phyloP scores from a whole-genome alignment of 2,329 filamentous ascomycete species.

The Phyllosticta citrichinensis region DNA sequence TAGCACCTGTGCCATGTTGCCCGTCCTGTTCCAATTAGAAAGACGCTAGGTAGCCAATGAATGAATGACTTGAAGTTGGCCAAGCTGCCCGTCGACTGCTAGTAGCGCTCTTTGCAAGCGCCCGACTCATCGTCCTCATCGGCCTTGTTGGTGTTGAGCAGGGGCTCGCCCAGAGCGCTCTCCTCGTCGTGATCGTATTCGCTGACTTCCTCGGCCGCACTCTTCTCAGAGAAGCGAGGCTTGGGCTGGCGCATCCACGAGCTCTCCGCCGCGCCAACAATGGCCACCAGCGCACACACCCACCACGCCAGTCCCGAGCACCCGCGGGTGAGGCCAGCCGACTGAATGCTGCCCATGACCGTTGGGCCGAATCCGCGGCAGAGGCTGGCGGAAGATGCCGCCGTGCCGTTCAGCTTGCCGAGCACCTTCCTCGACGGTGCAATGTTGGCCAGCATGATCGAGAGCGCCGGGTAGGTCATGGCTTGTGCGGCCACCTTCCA shows the following conservation, averaged over 20 bases:
- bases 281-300: conserved; percentile 68
- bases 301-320: conserved; percentile 92
- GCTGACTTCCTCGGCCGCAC: conserved; percentile 9
- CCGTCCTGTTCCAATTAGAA: background rate
- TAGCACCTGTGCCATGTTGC: background rate
- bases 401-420: conserved; percentile 85
- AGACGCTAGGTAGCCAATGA: background rate
- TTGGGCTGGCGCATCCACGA: conserved; percentile 62
- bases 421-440: conserved; percentile 75
- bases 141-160: conserved; percentile 10
- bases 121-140: conserved; percentile 5
- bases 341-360: conserved; percentile 75
- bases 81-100: background rate
- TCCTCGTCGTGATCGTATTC: conserved; percentile 23
- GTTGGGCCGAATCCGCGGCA: conserved; percentile 83
- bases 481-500: conserved; percentile 92
- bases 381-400: conserved; percentile 81
- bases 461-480: conserved; percentile 81
- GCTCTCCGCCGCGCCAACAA: conserved; percentile 64
- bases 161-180: conserved; percentile 17
- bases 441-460: conserved; percentile 81
- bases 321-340: conserved; percentile 65
- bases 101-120: conserved; percentile 5
- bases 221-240: conserved; percentile 17
- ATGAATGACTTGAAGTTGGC: background rate